Conservation (phyloP, 1,139 yeast species). For the Taphrina flavorubra region DNA sequence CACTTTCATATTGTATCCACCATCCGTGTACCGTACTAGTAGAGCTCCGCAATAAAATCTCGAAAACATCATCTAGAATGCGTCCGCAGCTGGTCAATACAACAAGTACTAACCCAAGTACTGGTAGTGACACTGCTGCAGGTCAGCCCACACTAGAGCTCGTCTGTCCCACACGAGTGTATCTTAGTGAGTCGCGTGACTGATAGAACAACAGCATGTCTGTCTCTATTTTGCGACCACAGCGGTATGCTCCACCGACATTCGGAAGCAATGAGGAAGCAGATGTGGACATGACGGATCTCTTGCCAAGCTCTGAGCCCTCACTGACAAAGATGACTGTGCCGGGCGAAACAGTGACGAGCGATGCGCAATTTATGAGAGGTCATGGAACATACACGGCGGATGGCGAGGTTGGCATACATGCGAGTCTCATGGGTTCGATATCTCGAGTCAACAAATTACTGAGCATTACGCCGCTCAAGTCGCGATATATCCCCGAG, state of each 20-base stretch:
- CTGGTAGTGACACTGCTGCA: too few relatives aligned
- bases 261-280: not conserved
- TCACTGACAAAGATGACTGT: conserved; percentile 61
- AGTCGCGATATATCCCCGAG: conserved; percentile 76
- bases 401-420: conserved; percentile 62
- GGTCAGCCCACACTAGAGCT: not conserved
- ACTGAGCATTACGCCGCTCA: conserved; percentile 80
- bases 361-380: conserved; percentile 97
- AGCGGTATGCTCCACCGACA: conserved; percentile 16
- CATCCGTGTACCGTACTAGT: too few relatives aligned
- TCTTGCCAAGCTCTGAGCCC: conserved; percentile 40
- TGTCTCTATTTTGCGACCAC: conserved; percentile 16
- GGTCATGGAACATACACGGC: conserved; percentile 95
- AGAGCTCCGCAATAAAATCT: not conserved
- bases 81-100: too few relatives aligned
- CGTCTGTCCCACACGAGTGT: too few relatives aligned
- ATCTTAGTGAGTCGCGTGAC: too few relatives aligned
- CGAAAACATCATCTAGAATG: too few relatives aligned
- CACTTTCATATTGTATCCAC: too few relatives aligned
- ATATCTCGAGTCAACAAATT: conserved; percentile 84
- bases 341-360: conserved; percentile 97
- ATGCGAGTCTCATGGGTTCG: conserved; percentile 90
- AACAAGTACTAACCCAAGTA: too few relatives aligned
- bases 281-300: conserved; percentile 60
- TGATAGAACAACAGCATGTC: conserved; percentile 11